phyloP scores from a whole-genome alignment of 2,329 filamentous ascomycete species.

The Phoma sp. region DNA sequence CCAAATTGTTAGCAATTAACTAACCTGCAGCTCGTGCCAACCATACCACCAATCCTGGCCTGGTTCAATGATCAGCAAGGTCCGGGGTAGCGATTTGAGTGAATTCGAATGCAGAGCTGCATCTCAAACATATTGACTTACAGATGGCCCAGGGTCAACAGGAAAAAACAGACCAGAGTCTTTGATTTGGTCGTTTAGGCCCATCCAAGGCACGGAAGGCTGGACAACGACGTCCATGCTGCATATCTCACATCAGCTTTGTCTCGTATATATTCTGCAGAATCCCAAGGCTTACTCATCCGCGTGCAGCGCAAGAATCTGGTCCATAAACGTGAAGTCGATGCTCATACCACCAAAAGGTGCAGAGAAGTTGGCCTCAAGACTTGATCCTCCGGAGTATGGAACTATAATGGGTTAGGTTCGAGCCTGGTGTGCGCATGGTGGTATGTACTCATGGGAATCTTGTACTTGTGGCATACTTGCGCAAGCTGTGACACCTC shows the following conservation, averaged over 20 bases:
- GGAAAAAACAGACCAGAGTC: slow-evolving; percentile 86
- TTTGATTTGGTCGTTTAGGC: slow-evolving; percentile 78
- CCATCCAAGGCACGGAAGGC: slow-evolving; percentile 91
- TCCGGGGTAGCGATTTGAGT: slow-evolving; percentile 23
- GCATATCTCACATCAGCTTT: slow-evolving; percentile 26
- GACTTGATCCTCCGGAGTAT: slow-evolving; percentile 83
- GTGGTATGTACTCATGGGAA: slow-evolving; percentile 68
- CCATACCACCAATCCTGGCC: slow-evolving; percentile 84
- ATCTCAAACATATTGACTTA: slow-evolving; percentile 28
- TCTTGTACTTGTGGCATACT: slow-evolving; percentile 77
- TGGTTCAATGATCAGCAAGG: slow-evolving; percentile 33
- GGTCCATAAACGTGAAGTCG: slow-evolving; percentile 88
- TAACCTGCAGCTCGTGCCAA: slow-evolving; percentile 71
- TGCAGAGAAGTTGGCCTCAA: slow-evolving; percentile 90
- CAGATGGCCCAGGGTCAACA: slow-evolving; percentile 78
- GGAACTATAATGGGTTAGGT: slow-evolving; percentile 61
- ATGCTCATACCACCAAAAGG: slow-evolving; percentile 87
- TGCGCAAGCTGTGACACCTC: slow-evolving; percentile 71
- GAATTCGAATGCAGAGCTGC: slow-evolving; percentile 16
- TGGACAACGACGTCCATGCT: slow-evolving; percentile 91
- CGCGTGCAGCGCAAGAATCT: slow-evolving; percentile 78
- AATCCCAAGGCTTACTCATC: slow-evolving; percentile 63
- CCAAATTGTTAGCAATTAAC: neutral
- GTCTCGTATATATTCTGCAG: neutral
- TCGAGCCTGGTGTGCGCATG: neutral